Evolutionary conservation across 805 yeast genomes (phyloP).

Genomic region (Ogataea populi-albae): DNA sequence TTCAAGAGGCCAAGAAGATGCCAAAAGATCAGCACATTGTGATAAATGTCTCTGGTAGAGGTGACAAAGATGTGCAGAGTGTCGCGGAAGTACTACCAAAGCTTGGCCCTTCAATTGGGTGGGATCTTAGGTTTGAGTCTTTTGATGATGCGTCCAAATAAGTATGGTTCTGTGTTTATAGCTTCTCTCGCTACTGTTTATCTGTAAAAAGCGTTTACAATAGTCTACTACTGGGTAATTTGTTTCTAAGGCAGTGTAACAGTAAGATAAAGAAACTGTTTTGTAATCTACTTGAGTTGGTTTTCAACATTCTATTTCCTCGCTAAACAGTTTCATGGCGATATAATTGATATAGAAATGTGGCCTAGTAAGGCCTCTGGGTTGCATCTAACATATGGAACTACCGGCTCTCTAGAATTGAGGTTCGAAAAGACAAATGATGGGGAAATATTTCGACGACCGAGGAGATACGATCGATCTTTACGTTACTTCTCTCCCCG

Average conservation of each 20-base stretch:
- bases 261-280: too few species aligned
- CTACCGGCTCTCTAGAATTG: slow-evolving; percentile 31
- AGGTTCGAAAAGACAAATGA: not conserved
- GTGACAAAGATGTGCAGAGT: slow-evolving; percentile 97
- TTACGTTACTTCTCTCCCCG: not conserved
- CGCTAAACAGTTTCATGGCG: too few species aligned
- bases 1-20: slow-evolving; percentile 83
- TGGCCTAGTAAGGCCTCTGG: slow-evolving; percentile 39
- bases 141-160: slow-evolving; percentile 32
- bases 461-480: not conserved
- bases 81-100: slow-evolving; percentile 92
- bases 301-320: too few species aligned
- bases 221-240: too few species aligned
- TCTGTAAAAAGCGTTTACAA: too few species aligned
- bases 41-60: slow-evolving; percentile 94
- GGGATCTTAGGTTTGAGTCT: slow-evolving; percentile 89
- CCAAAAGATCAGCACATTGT: slow-evolving; percentile 74
- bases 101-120: slow-evolving; percentile 86
- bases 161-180: too few species aligned
- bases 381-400: slow-evolving; percentile 42
- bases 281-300: too few species aligned
- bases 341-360: too few species aligned
- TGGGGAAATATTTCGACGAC: slow-evolving; percentile 1
- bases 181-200: too few species aligned
- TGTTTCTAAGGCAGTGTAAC: too few species aligned